Percentiles rank a stretch among this genome's conserved stretches.
Evolutionary conservation across 306 rosid species (phyloP).

Genomic region (Albizia julibrissin): DNA sequence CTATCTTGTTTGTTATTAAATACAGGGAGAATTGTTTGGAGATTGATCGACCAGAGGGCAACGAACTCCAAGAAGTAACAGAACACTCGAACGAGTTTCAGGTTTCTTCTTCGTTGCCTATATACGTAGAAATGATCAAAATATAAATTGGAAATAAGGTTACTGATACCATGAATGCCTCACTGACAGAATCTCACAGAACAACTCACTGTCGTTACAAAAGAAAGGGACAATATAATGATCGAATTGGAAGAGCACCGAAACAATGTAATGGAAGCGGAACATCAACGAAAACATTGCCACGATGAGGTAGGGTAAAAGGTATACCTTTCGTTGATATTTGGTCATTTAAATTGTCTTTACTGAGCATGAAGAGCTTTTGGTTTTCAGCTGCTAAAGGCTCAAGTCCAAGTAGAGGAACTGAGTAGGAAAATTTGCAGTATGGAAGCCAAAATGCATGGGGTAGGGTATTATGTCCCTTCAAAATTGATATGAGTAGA

Average conservation of each 20-base stretch:
- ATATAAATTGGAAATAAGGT: conserved; percentile 14
- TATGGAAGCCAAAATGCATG: conserved; percentile 58
- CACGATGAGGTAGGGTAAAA: conserved; percentile 51
- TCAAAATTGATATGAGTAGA: neutral
- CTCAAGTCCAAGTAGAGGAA: conserved; percentile 58
- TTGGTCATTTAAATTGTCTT: neutral
- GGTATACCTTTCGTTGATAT: conserved; percentile 25
- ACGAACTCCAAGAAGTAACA: conserved; percentile 50
- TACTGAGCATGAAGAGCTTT: conserved; percentile 8
- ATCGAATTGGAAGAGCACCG: conserved; percentile 57
- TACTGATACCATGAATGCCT: conserved; percentile 29
- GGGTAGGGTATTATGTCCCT: conserved; percentile 47
- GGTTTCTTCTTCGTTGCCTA: conserved; percentile 42
- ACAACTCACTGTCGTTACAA: conserved; percentile 44
- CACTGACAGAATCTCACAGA: conserved; percentile 52
- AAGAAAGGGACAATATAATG: conserved; percentile 61
- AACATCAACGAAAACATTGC: conserved; percentile 41
- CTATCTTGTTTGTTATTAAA: conserved; percentile 31
- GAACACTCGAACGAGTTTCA: conserved; percentile 43
- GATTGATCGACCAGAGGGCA: conserved; percentile 38
- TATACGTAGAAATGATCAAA: conserved; percentile 12
- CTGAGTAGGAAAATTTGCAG: conserved; percentile 54
- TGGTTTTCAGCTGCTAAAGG: conserved; percentile 50
- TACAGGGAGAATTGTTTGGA: conserved; percentile 42
- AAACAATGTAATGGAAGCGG: conserved; percentile 48